Evolutionary conservation across 2,329 filamentous ascomycete genomes (phyloP).

Genomic region (Penicillium griseofulvum): DNA sequence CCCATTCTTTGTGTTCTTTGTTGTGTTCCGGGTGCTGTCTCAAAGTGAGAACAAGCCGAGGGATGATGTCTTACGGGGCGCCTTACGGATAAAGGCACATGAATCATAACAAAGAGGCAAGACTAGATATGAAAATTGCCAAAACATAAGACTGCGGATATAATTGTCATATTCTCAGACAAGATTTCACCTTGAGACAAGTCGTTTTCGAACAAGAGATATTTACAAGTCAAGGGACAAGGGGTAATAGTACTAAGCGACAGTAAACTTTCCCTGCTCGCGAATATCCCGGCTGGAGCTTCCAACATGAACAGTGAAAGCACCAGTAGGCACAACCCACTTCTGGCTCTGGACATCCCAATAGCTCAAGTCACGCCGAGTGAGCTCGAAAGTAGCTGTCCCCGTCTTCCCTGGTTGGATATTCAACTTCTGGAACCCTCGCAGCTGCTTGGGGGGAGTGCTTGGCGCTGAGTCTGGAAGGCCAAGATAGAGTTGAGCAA

Average conservation of each 20-base stretch:
- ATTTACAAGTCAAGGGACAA: neutral
- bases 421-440: slow-evolving; percentile 53
- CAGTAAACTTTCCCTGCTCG: slow-evolving; percentile 4
- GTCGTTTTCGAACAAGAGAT: neutral
- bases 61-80: no score
- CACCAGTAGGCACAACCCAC: slow-evolving; percentile 31
- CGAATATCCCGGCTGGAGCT: slow-evolving; percentile 22
- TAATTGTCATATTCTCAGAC: neutral
- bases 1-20: neutral
- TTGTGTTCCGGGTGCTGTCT: neutral
- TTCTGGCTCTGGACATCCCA: slow-evolving; percentile 35
- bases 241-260: neutral
- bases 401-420: slow-evolving; percentile 42
- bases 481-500: slow-evolving; percentile 58
- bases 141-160: neutral
- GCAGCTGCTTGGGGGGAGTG: slow-evolving; percentile 39
- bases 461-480: slow-evolving; percentile 36
- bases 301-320: slow-evolving; percentile 24
- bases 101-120: neutral
- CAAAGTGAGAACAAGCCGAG: neutral
- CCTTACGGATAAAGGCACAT: neutral
- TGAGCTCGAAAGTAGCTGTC: slow-evolving; percentile 47
- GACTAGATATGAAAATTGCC: neutral
- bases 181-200: neutral
- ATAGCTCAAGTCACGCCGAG: slow-evolving; percentile 34